These are phyloP conservation scores for Vitis riparia DNA, from an alignment of 164 flowering plant genomes.

Conservation along the genomic window DNA sequence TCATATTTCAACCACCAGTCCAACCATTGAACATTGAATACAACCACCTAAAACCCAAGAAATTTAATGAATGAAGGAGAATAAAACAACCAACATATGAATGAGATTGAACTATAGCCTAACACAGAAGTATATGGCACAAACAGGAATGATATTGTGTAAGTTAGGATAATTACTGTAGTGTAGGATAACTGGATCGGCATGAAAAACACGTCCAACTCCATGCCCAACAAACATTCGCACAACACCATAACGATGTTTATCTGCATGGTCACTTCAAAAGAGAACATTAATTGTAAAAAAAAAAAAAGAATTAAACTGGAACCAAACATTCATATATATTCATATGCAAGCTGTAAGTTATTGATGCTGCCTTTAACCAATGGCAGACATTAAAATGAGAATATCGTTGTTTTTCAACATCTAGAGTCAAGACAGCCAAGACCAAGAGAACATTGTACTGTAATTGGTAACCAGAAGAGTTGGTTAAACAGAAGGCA, in stretches of 20 bases:
- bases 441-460: too few species aligned
- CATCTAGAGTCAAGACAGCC: too few species aligned
- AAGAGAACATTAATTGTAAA: conserved; percentile 2
- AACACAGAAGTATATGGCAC: neutral
- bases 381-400: neutral
- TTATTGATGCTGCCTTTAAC: neutral
- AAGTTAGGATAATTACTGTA: conserved; percentile 47
- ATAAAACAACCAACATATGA: neutral
- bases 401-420: too few species aligned
- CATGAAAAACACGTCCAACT: conserved; percentile 88
- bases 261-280: conserved; percentile 90
- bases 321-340: neutral
- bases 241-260: conserved; percentile 83
- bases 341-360: neutral
- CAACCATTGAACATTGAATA: too few species aligned
- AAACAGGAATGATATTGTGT: conserved; percentile 3
- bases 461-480: neutral
- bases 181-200: conserved; percentile 88
- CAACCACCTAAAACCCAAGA: too few species aligned
- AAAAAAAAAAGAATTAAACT: neutral
- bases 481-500: neutral
- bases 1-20: too few species aligned
- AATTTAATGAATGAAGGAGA: neutral
- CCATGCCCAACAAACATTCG: conserved; percentile 96
- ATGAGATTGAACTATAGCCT: too few species aligned